Base-by-base conservation (phyloP, 2,329 filamentous ascomycete genomes). In the Aspergillus ustus region DNA sequence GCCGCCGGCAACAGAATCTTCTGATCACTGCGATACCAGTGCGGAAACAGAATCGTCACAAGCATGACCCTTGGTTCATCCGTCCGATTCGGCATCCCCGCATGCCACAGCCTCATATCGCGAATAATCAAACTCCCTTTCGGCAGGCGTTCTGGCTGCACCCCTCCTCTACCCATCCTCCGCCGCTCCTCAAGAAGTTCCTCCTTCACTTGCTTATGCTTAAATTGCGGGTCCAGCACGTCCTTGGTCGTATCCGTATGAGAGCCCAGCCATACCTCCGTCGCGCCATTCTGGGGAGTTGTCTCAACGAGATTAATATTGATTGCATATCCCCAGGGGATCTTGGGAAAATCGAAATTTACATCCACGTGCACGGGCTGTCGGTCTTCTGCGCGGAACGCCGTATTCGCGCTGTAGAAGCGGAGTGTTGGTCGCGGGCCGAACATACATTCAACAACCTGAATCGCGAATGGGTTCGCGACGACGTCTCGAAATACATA, bases 261-360 rank as follows among this genome's bases (percentile, higher is more conserved):
- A 0, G 78, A 81, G 1, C 82, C 82, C 0, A 80, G 75, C 82
- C 83, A 85, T 17, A 84, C 69, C 67, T 84, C 82, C 0, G 82
- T 85, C 1, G 77, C 75, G 17, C 82, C 83, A 56, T 84, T 84
- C 15, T 78, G 69, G 1, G 78, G 73, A 3, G 75, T 74, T 48
- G 79, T 79, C 29, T 80, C 78, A 7, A 83, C 74, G 6, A 84
- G 75, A 52, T 78, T 79, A 46, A 81, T 75, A 64, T 84, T 84
- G 51, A 83, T 69, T 19, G 80, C 81, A 34, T 80, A 75, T 0
- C 78, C 81, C 58, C 83, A 84, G 1, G 81, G 80, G 52, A 84
- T 81, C 22, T 78, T 75, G 0, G 81, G 80, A 60, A 86, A 82
- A 28, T 80, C 80, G 69, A 85, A 80, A 52, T 75, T 68, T 13